Evolutionary conservation across 2,329 filamentous ascomycete genomes (phyloP), one percentile per base, ranked within the genome.

Genomic region (Chaetoscypha palmicola): DNA sequence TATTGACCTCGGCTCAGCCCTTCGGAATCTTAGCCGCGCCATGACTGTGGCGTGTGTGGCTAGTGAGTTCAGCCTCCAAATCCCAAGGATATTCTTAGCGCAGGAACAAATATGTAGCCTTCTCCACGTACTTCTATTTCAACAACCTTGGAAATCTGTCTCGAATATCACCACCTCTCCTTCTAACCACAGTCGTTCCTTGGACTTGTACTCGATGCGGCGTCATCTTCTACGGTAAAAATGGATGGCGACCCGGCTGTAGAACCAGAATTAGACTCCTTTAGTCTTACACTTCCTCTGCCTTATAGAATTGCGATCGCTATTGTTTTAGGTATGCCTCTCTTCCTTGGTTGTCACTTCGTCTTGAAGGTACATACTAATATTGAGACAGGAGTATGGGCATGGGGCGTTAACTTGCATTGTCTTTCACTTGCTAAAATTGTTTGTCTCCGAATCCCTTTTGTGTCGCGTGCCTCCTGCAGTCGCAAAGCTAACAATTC

Each of bases 401-500:
- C 87, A 63, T 98, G 91, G 89, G 89, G 83, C 53, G 66, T 85
- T 56, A 97, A 96, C 68, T 78, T 97, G 31, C 89, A 96, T 62
- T 90, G 87, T 67, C 80, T 97, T 48, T 74, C 83, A 58, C 67
- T 79, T 46, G 72, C 81, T 59, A 85, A 85, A 62, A 94, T 98
- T 68, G 77, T 80, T 65, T 49, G 72, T 62, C 36, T 30, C 21
- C 32, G 32, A 22, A 26, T 19, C 16, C 8, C 2, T 14, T 16
- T 20, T 44, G 44, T 37, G 31, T 38, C 32, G 41, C 28, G 14
- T 39, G 16, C 33, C 33, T 23, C 28, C 24, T 36, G 34, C 33
- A 38, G 33, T 34, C 38, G 39, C 34, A 48, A 47, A 43, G 39
- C 41, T 50, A 38, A 51, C 40, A 62, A 36, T 42, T 36, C 22